Conservation (phyloP, 805 yeast species). For the Saccharomycopsis selenospora region DNA sequence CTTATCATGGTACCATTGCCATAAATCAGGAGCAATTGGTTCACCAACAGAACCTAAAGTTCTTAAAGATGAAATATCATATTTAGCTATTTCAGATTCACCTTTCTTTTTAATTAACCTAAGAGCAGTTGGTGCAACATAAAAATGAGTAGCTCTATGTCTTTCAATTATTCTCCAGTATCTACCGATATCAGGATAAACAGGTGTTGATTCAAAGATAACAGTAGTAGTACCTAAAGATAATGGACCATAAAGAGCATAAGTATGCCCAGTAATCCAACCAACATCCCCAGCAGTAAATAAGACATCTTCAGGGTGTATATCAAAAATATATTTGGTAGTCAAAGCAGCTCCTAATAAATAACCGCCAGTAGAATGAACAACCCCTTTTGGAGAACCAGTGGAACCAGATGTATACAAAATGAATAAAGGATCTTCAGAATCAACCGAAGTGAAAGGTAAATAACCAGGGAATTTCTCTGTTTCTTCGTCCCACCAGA, state of each 20-base stretch:
- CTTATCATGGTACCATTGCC: conserved; percentile 96
- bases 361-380: conserved; percentile 92
- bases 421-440: conserved; percentile 94
- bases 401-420: conserved; percentile 98
- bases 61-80: conserved; percentile 79
- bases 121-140: conserved; percentile 97
- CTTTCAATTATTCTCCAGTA: conserved; percentile 95
- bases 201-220: conserved; percentile 96
- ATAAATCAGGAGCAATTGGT: conserved; percentile 95
- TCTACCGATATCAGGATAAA: conserved; percentile 90
- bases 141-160: conserved; percentile 89
- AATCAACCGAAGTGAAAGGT: conserved; percentile 79
- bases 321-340: conserved; percentile 88
- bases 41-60: conserved; percentile 97
- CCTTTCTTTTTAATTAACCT: conserved; percentile 89
- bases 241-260: conserved; percentile 91
- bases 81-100: conserved; percentile 69
- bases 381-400: conserved; percentile 97
- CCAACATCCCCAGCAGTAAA: conserved; percentile 99
- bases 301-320: conserved; percentile 77
- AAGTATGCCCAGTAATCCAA: conserved; percentile 98
- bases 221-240: conserved; percentile 83
- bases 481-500: conserved; percentile 92
- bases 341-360: conserved; percentile 87
- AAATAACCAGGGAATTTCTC: conserved; percentile 74